Base-by-base conservation (phyloP, 176 grass and related monocot species). In the Pharus latifolius region DNA sequence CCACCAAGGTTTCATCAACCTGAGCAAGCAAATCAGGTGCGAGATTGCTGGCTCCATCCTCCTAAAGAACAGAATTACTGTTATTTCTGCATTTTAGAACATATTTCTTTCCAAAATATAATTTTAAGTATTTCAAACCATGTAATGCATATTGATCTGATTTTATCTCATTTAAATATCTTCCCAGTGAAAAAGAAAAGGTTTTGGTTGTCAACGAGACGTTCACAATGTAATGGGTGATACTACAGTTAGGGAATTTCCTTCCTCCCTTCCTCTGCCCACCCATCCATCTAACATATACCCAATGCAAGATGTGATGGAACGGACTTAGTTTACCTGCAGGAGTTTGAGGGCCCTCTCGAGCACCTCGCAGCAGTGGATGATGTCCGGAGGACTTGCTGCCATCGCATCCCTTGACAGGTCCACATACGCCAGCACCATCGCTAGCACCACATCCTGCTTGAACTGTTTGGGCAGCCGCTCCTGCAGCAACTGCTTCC, bases 1-100 rank as follows among this genome's bases (percentile, higher is more conserved):
- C 90, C 74, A 94, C 95, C n/a, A 94, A 64, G 78, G 90, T 99
- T 75, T 91, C 81, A 67, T 99, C 87, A 83, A 99, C 94, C 71
- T 94, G 95, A 66, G 58, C 43, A n/a, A 86, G 63, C 57, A 99
- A 55, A 72, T 86, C 81, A 61, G 90, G 84, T 63, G 95, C 95
- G 13, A 94, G 95, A 56, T 94, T 94, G 68, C 84, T 94, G 64
- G 95, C 90, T 38, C 95, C 95, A 72, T 98, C 95, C 84, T 93
- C 95, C 89, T 98, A 30, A 24, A 46, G 38, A 27, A 60, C 1
- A 69, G 57, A 34, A 55, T 14, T 31, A 24, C 10, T 53, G 3
- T 72, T 62, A 88, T 32, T 43, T 69, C 5, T 78, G 30, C 40
- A n/a, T 49, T 60, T 70, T 32, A 62, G 26, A 51, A 49, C 19